Percentiles rank a stretch among this genome's conserved stretches.
Conservation (phyloP, 257 asterid species). For the Solanum peruvianum region DNA sequence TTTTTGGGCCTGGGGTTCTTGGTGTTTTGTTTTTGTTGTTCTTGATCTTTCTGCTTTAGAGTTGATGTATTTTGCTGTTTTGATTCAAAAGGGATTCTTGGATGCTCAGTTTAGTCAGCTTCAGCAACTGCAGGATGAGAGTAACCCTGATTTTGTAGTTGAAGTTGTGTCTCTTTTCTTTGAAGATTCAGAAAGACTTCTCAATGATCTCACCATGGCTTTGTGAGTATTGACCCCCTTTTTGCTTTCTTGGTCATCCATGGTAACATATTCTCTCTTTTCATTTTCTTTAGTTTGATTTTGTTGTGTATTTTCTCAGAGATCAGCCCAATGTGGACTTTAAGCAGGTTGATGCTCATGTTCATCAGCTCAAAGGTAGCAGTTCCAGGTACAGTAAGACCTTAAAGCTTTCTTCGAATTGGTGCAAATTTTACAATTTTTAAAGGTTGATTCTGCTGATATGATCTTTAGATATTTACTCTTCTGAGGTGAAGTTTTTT, state of each 20-base stretch:
- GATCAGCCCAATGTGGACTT: conserved; percentile 60
- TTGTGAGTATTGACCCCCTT: conserved; percentile 28
- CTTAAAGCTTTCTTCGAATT: not conserved
- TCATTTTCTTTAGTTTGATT: not conserved
- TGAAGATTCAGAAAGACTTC: conserved; percentile 70
- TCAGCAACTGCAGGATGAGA: conserved; percentile 80
- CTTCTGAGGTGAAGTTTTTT: not conserved
- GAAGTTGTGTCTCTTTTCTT: conserved; percentile 81
- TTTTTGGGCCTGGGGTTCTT: not conserved
- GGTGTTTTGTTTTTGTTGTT: not conserved
- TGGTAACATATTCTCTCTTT: not conserved
- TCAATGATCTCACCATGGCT: conserved; percentile 58
- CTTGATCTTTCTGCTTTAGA: not conserved
- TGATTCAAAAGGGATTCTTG: conserved; percentile 52
- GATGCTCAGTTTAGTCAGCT: conserved; percentile 75
- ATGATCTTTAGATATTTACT: not conserved
- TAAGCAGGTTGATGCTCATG: conserved; percentile 67
- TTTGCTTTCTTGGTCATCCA: not conserved
- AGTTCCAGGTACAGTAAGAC: conserved; percentile 56
- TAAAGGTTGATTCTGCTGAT: not conserved
- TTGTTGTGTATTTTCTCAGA: conserved; percentile 15
- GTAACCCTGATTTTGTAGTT: conserved; percentile 66
- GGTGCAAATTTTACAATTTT: not conserved
- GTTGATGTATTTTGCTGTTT: not conserved
- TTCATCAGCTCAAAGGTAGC: conserved; percentile 91